Base-by-base conservation (phyloP, 257 asterid species). In the Przewalskia tangutica region DNA sequence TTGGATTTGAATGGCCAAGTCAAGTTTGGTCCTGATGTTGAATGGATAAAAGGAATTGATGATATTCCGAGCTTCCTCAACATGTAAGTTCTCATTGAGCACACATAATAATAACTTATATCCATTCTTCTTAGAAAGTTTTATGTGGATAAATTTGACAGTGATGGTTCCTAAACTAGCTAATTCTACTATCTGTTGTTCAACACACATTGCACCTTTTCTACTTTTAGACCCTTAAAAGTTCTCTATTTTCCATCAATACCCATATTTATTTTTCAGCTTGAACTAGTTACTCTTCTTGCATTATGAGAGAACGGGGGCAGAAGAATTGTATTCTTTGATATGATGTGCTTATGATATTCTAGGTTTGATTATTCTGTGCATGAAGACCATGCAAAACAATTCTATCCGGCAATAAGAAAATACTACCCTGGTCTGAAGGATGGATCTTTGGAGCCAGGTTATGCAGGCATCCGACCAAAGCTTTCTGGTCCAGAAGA, bases 21-120 rank as follows among this genome's bases (percentile, higher is more conserved):
- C 70, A 95, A 88, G 65, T 95, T 95, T 60, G 99, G 99, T 20
- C 99, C 99, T 7, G 97, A 93, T 86, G 97, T 95, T 68, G 94
- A 92, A 87, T 95, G 99, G 98, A 90, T 92, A 11, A 87, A 88
- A 53, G 89, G 93, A 44, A 88, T 88, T n/a, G 97, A 91, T 23
- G 93, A 90, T 82, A 53, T 87, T 60, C 89, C 99, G 17, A 86
- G 86, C 89, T 93, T 92, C 89, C 90, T 92, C 82, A 90, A 94
- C 88, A 83, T 77, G 99, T 95, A 85, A 91, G 94, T 81, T 83
- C 76, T 67, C 85, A 54, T 65, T 27, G 18, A 20, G 8, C 18
- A 36, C 75, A 66, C 23, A 34, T 3, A 13, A 65, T 65, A 34
- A 65, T n/a, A 34, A 34, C 27, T 36, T 13, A 36, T 36, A 7